Evolutionary conservation across 2,329 filamentous ascomycete genomes (phyloP), one percentile per base, ranked within the genome.

Genomic region (Ascomycota sp.): DNA sequence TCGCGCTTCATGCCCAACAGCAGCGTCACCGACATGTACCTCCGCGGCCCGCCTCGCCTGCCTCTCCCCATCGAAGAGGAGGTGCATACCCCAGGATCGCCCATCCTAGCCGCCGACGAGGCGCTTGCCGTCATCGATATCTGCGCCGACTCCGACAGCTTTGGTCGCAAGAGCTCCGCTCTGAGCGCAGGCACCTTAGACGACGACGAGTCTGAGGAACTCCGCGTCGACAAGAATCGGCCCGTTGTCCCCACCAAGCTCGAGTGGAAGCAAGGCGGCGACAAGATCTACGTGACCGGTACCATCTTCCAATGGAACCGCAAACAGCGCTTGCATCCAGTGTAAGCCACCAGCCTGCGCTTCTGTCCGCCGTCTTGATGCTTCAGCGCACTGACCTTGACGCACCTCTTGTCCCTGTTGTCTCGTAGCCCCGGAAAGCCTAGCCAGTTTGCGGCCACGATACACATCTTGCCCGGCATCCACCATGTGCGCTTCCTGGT

Each of bases 271-370:
- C 68, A 71, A 7, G 72, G 72, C 34, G 84, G 80, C 37, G 79
- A 92, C 37, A 91, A 84, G 55, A 72, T 95, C 41, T 98, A 92
- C 52, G 83, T 98, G 31, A 98, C 89, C 1, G 86, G 86, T 42
- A 95, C 89, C 13, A 93, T 95, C 50, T 91, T 92, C 45, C 80
- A 86, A 52, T 98, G 89, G 89, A 83, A 91, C 56, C 76, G 78
- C 52, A 95, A 95, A 57, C 91, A 84, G 51, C 72, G 78, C 44
- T 61, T 98, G 48, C 72, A 83, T 54, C 74, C 69, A 53, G 76
- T 81, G 83, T 92, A 68, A 69, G 77, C 72, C n/a, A 8, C 12
- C 28, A 21, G n/a, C 27, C 27, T 6, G 3, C 8, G 3, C 27
- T 27, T 27, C 27, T 9, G 5, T 3, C 16, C 11, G 6, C 27